Base-by-base conservation (phyloP, 139 green algal species). In the Chlamydomonas sphaeroides region DNA sequence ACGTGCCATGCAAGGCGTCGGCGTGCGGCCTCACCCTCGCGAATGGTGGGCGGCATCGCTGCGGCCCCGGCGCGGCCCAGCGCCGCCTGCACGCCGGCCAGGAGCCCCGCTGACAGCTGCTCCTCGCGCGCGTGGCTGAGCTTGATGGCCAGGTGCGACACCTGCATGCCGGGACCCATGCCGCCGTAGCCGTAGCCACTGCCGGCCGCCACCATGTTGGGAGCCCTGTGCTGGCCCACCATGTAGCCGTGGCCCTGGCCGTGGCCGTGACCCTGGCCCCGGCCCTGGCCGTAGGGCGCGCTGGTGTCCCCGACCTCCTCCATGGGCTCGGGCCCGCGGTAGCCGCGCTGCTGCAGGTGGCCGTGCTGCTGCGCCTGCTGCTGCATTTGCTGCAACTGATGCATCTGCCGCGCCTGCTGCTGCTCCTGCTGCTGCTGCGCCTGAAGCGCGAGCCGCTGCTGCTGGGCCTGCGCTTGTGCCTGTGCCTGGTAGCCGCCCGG, bases 101-200 rank as follows among this genome's bases (percentile, higher is more conserved):
- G 15, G 38, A 80, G 6, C n/a, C 70, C 41, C 11, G 15, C 30
- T n/a, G 57, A 18, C 73, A 80, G n/a, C 30, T 59, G 28, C 39
- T 45, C 39, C 18, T 28, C 6, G 0, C 21, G 59, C 28, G 41
- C 73, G 32, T 80, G 59, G 59, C 59, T 70, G 3, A 80, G 57
- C 61, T 80, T 80, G 17, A 80, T 3, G 0, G 59, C 39, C 30
- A 80, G 2, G 32, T 80, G 73, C n/a, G 73, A 80, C 39, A 80
- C 11, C 15, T 57, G n/a, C n/a, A n/a, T n/a, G n/a, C n/a, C n/a
- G n/a, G n/a, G n/a, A n/a, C n/a, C n/a, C n/a, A n/a, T n/a, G n/a
- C n/a, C n/a, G n/a, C n/a, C n/a, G n/a, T n/a, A n/a, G n/a, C n/a
- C n/a, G n/a, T n/a, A n/a, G n/a, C n/a, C n/a, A n/a, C n/a, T n/a